Percentiles rank a stretch among this genome's conserved stretches.
phyloP scores from a whole-genome alignment of 2,329 filamentous ascomycete species.

The Trichoderma hamatum region DNA sequence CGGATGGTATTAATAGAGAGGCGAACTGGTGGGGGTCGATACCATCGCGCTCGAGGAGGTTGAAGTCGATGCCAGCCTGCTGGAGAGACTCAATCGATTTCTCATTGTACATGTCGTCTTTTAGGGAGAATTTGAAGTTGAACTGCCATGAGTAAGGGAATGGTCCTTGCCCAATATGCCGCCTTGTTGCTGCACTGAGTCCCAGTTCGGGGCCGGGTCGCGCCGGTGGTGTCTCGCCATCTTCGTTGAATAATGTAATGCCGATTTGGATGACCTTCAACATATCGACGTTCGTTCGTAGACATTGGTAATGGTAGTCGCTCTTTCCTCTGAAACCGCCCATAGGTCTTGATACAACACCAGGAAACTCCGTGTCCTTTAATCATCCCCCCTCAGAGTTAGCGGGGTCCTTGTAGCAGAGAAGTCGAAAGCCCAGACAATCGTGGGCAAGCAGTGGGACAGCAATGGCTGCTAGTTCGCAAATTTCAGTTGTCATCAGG shows the following conservation, averaged over 20 bases:
- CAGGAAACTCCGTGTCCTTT: conserved; percentile 97
- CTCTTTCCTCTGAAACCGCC: conserved; percentile 92
- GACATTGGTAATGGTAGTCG: conserved; percentile 97
- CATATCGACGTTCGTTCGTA: conserved; percentile 95
- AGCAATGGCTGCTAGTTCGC: not conserved
- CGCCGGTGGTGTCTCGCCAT: conserved; percentile 82
- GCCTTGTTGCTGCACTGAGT: conserved; percentile 43
- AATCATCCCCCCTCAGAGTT: conserved; percentile 18
- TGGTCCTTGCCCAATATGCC: conserved; percentile 49
- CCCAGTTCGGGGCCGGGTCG: conserved; percentile 57
- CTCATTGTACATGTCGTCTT: conserved; percentile 97
- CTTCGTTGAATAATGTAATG: conserved; percentile 87
- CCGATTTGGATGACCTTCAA: conserved; percentile 97
- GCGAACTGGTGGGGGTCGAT: conserved; percentile 92
- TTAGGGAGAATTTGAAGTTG: conserved; percentile 95
- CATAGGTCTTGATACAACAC: conserved; percentile 93
- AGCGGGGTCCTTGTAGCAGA: conserved; percentile 9
- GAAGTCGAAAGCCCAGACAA: not conserved
- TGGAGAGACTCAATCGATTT: conserved; percentile 90
- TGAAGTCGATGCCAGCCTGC: conserved; percentile 91
- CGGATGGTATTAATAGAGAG: conserved; percentile 85
- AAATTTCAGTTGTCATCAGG: not conserved
- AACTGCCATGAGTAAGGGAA: conserved; percentile 97
- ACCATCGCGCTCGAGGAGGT: conserved; percentile 79
- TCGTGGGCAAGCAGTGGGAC: not conserved